Base-by-base conservation (phyloP, 306 rosid genomes). In the Acacia melanoxylon region DNA sequence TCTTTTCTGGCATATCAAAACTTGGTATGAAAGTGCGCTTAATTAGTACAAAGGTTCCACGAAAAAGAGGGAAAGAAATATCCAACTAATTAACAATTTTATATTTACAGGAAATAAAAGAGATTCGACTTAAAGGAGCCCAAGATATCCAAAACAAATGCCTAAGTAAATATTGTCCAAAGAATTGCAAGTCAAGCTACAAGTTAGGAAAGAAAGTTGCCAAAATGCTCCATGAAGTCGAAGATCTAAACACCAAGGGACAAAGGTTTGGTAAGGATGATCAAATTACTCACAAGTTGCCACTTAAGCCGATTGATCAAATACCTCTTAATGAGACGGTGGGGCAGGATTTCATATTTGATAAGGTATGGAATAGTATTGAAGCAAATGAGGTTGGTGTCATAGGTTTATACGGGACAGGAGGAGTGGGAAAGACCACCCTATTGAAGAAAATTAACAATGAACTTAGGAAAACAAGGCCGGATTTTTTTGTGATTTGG, bases 141-240 rank as follows among this genome's bases (percentile, higher is more conserved):
- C 54, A 40, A 73, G 72, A 78, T 58, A 58, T 27, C 46, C 41
- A 35, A 1, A 75, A 44, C 19, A 80, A 68, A 68, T 75, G 81
- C 35, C 19, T 61, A 2, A n/a, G 62, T 11, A 75, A 75, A 46
- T 68, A 13, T 12, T 75, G 78, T 2, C 52, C 74, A 3, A 84
- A 75, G 48, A 58, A 79, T 7, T 80, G 70, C 40, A 2, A 19
- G 25, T 46, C 70, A 59, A 80, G 81, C 51, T 48, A 73, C 69
- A 80, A 84, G 35, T 12, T 70, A 0, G 84, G 79, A 6, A 80
- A 49, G 42, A 61, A n/a, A 1, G 54, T 80, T 4, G 52, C 19
- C 15, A 17, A 40, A 17, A 80, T 10, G 44, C 33, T 76, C 2
- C 8, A 10, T 0, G 10, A 25, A 0, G 63, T 49, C 0, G 48